Base-by-base conservation (phyloP, 2,329 filamentous ascomycete species). In the Alternaria ethzedia region DNA sequence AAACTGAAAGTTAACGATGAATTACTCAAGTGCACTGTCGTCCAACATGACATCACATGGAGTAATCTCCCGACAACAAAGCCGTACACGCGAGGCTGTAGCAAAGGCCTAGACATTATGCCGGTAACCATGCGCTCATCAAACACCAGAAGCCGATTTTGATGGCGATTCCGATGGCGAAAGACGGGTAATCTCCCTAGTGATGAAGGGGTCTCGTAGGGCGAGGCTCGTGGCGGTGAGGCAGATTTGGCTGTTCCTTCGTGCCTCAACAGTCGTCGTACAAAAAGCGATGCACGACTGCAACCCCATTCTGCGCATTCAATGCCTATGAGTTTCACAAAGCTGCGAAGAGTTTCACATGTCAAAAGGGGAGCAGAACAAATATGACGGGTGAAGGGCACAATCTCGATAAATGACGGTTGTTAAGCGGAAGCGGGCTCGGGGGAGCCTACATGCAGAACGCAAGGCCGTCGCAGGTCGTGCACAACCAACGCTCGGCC, bases 401-500 rank as follows among this genome's bases (percentile, higher is more conserved):
- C 61, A 71, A 68, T 61, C 56, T 66, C 49, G 41, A 57, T 62
- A 57, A 47, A 63, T 64, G 65, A 63, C 36, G 56, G 41, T 36
- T 61, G 57, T 51, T 36, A 61, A 59, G 51, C 61, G 52, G 52
- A 44, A 51, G 55, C 54, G 47, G 56, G 44, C 23, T 64, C 61
- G 65, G 65, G 45, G 51, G 47, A 44, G 55, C 58, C 69, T 56
- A 23, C 36, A 71, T 64, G 62, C 59, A 72, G 69, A 61, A 60
- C 52, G 47, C 61, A 54, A 60, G 58, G 65, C 70, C 68, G 70
- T 23, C 28, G 57, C 44, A 57, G 43, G 61, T 67, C 59, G 66
- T 70, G 70, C 72, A 75, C 69, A 71, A 73, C 50, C 62, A 70
- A 57, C 62, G 64, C 69, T 71, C 75, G 71, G 73, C 70, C 70